Conservation (phyloP, 148 eudicot genomes). For the Tetragonia tetragonoides region DNA sequence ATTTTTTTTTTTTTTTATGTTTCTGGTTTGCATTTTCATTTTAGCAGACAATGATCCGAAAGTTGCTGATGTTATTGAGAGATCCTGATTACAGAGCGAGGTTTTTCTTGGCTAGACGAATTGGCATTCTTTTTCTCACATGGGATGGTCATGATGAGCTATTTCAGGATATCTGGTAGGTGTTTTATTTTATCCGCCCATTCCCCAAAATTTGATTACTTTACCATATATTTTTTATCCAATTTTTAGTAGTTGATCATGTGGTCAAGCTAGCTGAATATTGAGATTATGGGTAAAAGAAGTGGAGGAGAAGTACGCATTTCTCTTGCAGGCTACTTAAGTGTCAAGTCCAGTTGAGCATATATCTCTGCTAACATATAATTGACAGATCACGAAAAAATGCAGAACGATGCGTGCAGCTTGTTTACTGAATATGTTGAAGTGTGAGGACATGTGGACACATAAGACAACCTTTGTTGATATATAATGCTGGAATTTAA, state of each 20-base stretch:
- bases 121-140: constrained; percentile 89
- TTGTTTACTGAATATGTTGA: neutral
- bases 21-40: neutral
- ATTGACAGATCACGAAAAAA: neutral
- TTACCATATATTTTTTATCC: neutral
- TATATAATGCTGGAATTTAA: no score
- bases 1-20: constrained; percentile 3
- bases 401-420: neutral
- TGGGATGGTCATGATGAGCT: constrained; percentile 99
- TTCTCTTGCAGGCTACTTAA: neutral
- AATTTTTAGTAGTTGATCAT: neutral
- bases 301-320: neutral
- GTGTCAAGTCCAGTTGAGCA: neutral
- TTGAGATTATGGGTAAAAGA: neutral
- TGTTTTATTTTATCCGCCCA: neutral
- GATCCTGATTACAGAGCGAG: constrained; percentile 95
- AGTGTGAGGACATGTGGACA: neutral
- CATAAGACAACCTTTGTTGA: neutral
- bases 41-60: constrained; percentile 73
- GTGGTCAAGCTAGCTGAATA: neutral
- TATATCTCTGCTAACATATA: neutral
- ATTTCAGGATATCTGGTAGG: constrained; percentile 88
- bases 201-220: constrained; percentile 1
- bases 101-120: constrained; percentile 63
- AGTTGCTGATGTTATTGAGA: constrained; percentile 67